phyloP scores from a whole-genome alignment of 495 filamentous ascomycete genomes.

The Aspergillus olivimuriae region DNA sequence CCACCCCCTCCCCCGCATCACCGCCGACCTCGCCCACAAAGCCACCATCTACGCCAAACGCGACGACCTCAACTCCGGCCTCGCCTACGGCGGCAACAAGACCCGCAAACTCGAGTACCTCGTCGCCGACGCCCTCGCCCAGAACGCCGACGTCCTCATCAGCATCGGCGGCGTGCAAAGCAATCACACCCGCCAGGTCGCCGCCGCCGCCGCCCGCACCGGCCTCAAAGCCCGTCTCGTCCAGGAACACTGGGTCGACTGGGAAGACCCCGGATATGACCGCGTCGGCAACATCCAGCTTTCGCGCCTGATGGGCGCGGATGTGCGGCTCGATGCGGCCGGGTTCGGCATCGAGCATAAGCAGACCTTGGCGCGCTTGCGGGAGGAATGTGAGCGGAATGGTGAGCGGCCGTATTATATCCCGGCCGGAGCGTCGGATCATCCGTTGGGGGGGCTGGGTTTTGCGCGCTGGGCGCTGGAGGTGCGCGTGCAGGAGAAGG shows the following conservation, averaged over 20 bases:
- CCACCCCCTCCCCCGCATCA: slow-evolving; percentile 53
- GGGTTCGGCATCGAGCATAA: slow-evolving; percentile 58
- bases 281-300: slow-evolving; percentile 58
- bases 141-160: slow-evolving; percentile 50
- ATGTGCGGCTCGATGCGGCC: slow-evolving; percentile 43
- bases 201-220: slow-evolving; percentile 46
- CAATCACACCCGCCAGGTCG: slow-evolving; percentile 60
- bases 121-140: slow-evolving; percentile 47
- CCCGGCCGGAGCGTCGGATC: slow-evolving; percentile 58
- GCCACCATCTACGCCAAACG: slow-evolving; percentile 56
- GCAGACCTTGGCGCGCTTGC: slow-evolving; percentile 38
- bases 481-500: slow-evolving; percentile 50
- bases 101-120: slow-evolving; percentile 60
- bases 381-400: slow-evolving; percentile 32
- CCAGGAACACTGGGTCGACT: slow-evolving; percentile 60
- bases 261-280: slow-evolving; percentile 43
- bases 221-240: slow-evolving; percentile 50
- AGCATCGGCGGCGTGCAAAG: slow-evolving; percentile 59
- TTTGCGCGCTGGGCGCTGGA: slow-evolving; percentile 62
- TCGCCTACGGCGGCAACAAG: slow-evolving; percentile 63
- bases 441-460: slow-evolving; percentile 58
- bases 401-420: slow-evolving; percentile 59
- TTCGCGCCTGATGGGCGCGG: slow-evolving; percentile 54
- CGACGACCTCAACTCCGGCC: slow-evolving; percentile 56
- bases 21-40: slow-evolving; percentile 38